Base-by-base conservation (phyloP, 192 early-diverging fungal species). In the Umbelopsis sp. region DNA sequence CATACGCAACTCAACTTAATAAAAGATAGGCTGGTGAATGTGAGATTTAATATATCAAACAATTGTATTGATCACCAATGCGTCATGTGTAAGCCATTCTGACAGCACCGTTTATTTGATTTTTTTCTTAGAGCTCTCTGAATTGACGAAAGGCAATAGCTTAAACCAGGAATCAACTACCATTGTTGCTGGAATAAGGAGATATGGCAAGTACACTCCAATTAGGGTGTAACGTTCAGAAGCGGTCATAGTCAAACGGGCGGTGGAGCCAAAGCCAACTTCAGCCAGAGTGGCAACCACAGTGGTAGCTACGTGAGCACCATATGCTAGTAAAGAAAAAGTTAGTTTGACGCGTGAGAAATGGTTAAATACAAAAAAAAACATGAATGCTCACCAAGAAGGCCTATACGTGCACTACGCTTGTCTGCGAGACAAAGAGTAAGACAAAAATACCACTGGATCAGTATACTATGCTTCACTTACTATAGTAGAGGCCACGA, bases 231-330 rank as follows among this genome's bases (percentile, higher is more conserved):
- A 65, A 25, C 82, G 72, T 69, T 87, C 81, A 52, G 17, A 17
- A 17, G 75, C 72, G 41, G 85, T 77, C 29, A 86, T 73, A 25
- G 70, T 78, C 69, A 84, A 73, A 12, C 26, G 26, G 31, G 56
- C 12, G 49, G 78, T 69, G 16, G 71, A 45, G 65, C 82, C 85
- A 26, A 89, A 73, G 11, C 78, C 62, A 20, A 93, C 71, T 32
- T 83, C 86, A 25, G 75, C 74, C 20, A 94, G 78, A 20, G 83
- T 78, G 1, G 88, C 85, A 32, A 85, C 47, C 50, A 92, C 84
- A 5, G 92, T 91, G 6, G 93, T 94, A 38, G 82, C 74, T 25
- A 93, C 92, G 74, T 94, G 93, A n/a, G 82, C 80, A 3, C 88
- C 81, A 73, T 94, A 94, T 25, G 89, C 73, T 47, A 85, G 76